Evolutionary conservation across 2,329 filamentous ascomycete genomes (phyloP), one percentile per base, ranked within the genome.

Genomic region (Aureobasidium lini): DNA sequence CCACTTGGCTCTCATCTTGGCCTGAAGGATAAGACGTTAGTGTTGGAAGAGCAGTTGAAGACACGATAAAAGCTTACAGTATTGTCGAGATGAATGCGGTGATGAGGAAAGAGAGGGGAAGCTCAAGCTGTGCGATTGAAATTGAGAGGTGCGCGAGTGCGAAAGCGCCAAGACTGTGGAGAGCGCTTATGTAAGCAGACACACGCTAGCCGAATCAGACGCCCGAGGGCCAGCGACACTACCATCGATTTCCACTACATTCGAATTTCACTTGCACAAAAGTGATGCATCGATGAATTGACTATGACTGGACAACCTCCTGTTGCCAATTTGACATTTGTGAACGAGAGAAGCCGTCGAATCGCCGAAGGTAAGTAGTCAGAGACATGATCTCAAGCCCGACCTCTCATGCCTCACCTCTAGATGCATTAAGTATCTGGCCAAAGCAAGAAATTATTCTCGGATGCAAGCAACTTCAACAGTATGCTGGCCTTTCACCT

Each of bases 1-100:
- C 94, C 94, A 97, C 85, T 97, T 97, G 77, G 91, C 92, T 94
- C 93, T 87, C 85, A 87, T 87, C 77, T 77, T 80, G 70, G 76
- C 72, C 70, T 69, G 60, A 34, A 47, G 32, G 34, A 23, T 10
- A 11, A n/a, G 3, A 6, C 28, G 34, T 61, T 42, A 63, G 57
- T 32, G 1, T 9, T 31, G 15, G 23, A 50, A 15, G 18, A 23
- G 2, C 48, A 48, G 54, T 65, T 66, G 66, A 64, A 64, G 65
- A 61, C 61, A 11, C 23, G 28, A 60, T 46, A 39, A 43, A 42
- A 62, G 72, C 73, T 71, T 73, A 74, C 72, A 64, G 72, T 68
- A 70, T 70, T 73, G 69, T 72, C 64, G 70, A 75, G 72, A 74
- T 74, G 69, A 73, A 71, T 71, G 66, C 67, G 71, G 66, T 73